Percentiles rank a stretch among this genome's conserved stretches.
Evolutionary conservation across 257 asterid genomes (phyloP).

Genomic region (Jacaranda copaia): DNA sequence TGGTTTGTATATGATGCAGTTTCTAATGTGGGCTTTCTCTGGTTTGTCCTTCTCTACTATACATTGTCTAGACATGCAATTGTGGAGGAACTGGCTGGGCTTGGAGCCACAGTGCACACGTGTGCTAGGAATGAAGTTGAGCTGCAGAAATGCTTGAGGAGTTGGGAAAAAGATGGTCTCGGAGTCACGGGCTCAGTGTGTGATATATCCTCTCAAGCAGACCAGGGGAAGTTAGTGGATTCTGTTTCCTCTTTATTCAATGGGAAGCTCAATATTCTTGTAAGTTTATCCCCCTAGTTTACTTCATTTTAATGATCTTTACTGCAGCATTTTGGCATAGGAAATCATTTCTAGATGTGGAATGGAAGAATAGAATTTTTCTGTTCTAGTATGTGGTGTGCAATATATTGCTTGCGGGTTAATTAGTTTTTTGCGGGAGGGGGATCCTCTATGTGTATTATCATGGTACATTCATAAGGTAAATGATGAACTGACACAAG

Average conservation of each 20-base stretch:
- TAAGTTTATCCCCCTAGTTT: conserved; percentile 35
- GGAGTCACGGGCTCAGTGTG: conserved; percentile 63
- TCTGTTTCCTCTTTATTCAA: conserved; percentile 47
- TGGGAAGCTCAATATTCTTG: conserved; percentile 73
- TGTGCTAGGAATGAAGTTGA: conserved; percentile 64
- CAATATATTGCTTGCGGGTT: not conserved
- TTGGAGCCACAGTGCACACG: conserved; percentile 69
- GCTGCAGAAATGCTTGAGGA: conserved; percentile 53
- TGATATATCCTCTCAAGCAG: conserved; percentile 56
- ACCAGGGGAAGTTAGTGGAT: conserved; percentile 54
- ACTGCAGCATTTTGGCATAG: not conserved
- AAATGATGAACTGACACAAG: not conserved
- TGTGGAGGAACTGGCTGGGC: conserved; percentile 71
- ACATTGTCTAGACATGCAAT: conserved; percentile 54
- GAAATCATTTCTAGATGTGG: not conserved
- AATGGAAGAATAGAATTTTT: not conserved
- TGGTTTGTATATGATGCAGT: not conserved
- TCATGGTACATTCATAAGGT: not conserved
- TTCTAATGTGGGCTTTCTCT: conserved; percentile 26
- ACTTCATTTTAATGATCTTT: not conserved
- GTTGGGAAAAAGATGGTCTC: conserved; percentile 61
- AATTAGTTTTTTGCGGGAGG: not conserved
- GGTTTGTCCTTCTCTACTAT: conserved; percentile 12
- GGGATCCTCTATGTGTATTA: not conserved
- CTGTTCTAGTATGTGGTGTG: too few relatives aligned